phyloP scores from a whole-genome alignment of 2,329 filamentous ascomycete species.

The Calonectria naviculata region DNA sequence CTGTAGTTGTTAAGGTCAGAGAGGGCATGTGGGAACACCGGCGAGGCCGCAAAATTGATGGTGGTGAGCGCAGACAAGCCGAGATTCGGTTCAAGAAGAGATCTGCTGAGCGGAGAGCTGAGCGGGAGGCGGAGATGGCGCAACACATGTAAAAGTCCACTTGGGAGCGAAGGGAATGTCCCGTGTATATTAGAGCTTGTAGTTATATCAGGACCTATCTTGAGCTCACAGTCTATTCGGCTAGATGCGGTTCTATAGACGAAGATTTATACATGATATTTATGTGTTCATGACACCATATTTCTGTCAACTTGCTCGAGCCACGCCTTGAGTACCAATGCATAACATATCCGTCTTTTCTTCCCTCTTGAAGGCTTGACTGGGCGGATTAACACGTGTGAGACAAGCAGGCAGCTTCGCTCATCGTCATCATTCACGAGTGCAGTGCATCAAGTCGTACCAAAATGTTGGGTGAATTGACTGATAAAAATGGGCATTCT shows the following conservation, averaged over 20 bases:
- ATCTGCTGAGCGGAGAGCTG: constrained; percentile 81
- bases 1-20: constrained; percentile 75
- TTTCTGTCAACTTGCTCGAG: background rate
- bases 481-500: too few species aligned
- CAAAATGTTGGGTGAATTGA: too few species aligned
- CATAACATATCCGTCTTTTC: too few species aligned
- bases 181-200: constrained; percentile 43
- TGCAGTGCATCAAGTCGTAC: too few species aligned
- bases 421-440: too few species aligned
- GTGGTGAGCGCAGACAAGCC: constrained; percentile 89
- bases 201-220: constrained; percentile 41
- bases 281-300: background rate
- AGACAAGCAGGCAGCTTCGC: too few species aligned
- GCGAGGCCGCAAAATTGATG: constrained; percentile 91
- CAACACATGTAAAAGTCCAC: constrained; percentile 43
- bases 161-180: constrained; percentile 27
- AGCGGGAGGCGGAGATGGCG: constrained; percentile 57
- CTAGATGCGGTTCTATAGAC: constrained; percentile 1
- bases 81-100: constrained; percentile 90
- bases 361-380: too few species aligned
- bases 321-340: background rate
- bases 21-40: constrained; percentile 96
- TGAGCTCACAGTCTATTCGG: constrained; percentile 15
- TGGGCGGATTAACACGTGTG: too few species aligned
- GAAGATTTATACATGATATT: background rate